Evolutionary conservation across 1,284 basidiomycete genomes (phyloP), one percentile per base, ranked within the genome.

Genomic region (Cystobasidiaceae sp.): DNA sequence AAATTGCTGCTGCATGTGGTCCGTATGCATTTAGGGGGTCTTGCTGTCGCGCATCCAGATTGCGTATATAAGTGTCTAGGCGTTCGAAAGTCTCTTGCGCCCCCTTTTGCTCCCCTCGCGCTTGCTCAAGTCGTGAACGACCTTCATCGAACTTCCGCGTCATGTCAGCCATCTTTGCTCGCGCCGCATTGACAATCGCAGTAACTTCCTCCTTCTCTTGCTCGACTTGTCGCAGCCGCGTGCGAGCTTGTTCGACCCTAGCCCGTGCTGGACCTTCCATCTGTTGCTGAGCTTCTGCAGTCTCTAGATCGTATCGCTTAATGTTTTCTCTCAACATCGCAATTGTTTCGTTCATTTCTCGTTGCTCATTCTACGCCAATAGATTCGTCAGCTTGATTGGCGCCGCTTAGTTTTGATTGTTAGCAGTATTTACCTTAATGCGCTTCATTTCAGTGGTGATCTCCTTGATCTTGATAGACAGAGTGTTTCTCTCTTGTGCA

Each of bases 351-450:
- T 56, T 30, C 54, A 56, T 56, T 21, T 56, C 54, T 44, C 41
- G 23, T 44, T 43, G 37, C 25, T 56, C 54, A 7, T 19, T 39
- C 54, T 56, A 21, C n/a, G 44, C 4, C 28, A 5, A 23, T 8
- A 52, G 17, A 27, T 27, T 30, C 23, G 25, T 15, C 19, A 6
- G 80, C 4, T 78, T 78, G n/a, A n/a, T n/a, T n/a, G n/a, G n/a
- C n/a, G n/a, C n/a, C n/a, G n/a, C n/a, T n/a, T n/a, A n/a, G n/a
- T n/a, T n/a, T n/a, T n/a, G n/a, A n/a, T n/a, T n/a, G n/a, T n/a
- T n/a, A n/a, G n/a, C n/a, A n/a, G n/a, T n/a, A 37, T 84, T 83
- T 39, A 76, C 76, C 21, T 80, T 78, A 74, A 88, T 87, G 13
- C 79, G 79, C 1, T 72, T 76, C 52, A 91, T 88, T 60, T 83